Percentiles rank a stretch among this genome's conserved stretches.
Conservation (phyloP, 495 filamentous ascomycete species). For the Hyaloscypha finlandica region DNA sequence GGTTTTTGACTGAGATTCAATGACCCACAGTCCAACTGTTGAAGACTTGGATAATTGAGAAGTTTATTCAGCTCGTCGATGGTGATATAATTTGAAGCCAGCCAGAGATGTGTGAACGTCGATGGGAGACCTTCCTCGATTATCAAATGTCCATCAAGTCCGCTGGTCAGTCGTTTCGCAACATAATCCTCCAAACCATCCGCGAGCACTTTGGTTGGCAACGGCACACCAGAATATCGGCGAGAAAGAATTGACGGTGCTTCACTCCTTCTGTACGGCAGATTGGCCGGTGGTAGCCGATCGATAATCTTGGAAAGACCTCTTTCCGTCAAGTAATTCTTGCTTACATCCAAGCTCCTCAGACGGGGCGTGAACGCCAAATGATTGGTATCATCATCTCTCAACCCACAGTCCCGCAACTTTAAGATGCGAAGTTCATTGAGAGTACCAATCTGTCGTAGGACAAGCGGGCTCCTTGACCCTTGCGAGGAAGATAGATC, state of each 20-base stretch:
- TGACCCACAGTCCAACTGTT: conserved; percentile 50
- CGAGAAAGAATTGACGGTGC: background rate
- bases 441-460: conserved; percentile 47
- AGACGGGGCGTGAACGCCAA: conserved; percentile 55
- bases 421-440: conserved; percentile 59
- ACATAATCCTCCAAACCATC: conserved; percentile 18
- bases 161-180: conserved; percentile 9
- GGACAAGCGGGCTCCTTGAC: conserved; percentile 52
- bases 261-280: background rate
- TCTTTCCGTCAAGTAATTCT: conserved; percentile 61
- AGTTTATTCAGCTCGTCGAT: conserved; percentile 16
- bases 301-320: conserved; percentile 55
- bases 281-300: conserved; percentile 10
- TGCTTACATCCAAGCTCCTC: conserved; percentile 59
- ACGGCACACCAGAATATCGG: conserved; percentile 8
- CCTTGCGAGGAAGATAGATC: conserved; percentile 62
- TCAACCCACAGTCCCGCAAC: conserved; percentile 57
- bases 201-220: background rate
- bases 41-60: conserved; percentile 16
- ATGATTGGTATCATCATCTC: conserved; percentile 54
- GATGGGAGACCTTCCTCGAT: conserved; percentile 23
- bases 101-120: conserved; percentile 17
- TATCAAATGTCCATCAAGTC: conserved; percentile 7
- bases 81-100: conserved; percentile 22
- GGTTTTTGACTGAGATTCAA: conserved; percentile 50